These are phyloP conservation scores for Yamadazyma sp. DNA, from an alignment of 1,139 yeast genomes.

Conservation along the genomic window DNA sequence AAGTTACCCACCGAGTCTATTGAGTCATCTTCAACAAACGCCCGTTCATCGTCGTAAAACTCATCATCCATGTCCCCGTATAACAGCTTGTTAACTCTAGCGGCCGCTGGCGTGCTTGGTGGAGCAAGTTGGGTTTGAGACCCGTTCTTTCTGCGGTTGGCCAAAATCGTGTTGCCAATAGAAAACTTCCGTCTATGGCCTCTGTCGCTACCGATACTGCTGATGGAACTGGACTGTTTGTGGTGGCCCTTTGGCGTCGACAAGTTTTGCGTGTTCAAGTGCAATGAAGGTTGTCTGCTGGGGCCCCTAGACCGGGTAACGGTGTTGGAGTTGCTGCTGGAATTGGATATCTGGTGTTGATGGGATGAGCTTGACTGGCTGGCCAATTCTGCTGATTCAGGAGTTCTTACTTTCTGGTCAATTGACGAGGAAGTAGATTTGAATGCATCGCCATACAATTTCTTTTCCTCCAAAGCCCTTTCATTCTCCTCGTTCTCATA, in stretches of 20 bases:
- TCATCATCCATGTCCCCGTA: constrained; percentile 42
- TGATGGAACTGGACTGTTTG: constrained; percentile 22
- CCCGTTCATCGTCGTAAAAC: constrained; percentile 24
- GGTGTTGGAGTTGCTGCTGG: constrained; percentile 6
- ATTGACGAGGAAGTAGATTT: constrained; percentile 36
- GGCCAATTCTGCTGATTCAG: constrained; percentile 20
- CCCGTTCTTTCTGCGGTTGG: constrained; percentile 46
- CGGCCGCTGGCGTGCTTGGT: constrained; percentile 53
- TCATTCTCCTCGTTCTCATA: constrained; percentile 28
- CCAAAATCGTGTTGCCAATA: constrained; percentile 52
- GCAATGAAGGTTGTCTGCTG: constrained; percentile 42
- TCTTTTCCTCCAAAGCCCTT: constrained; percentile 27
- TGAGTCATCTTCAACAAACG: constrained; percentile 52
- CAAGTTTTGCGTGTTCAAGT: constrained; percentile 27
- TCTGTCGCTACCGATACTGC: constrained; percentile 20
- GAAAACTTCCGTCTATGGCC: constrained; percentile 64
- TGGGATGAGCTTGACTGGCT: background rate
- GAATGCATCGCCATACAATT: constrained; percentile 46
- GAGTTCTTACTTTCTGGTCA: constrained; percentile 26
- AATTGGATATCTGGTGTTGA: background rate
- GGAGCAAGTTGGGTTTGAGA: constrained; percentile 48
- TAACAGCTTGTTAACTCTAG: constrained; percentile 35
- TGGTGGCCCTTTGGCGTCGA: constrained; percentile 20
- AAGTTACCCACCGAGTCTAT: constrained; percentile 59
- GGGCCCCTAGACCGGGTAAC: constrained; percentile 20